Percentiles rank a stretch among this genome's conserved stretches.
phyloP scores from a whole-genome alignment of 75 land plant species.

The Pseudotsuga menziesii region DNA sequence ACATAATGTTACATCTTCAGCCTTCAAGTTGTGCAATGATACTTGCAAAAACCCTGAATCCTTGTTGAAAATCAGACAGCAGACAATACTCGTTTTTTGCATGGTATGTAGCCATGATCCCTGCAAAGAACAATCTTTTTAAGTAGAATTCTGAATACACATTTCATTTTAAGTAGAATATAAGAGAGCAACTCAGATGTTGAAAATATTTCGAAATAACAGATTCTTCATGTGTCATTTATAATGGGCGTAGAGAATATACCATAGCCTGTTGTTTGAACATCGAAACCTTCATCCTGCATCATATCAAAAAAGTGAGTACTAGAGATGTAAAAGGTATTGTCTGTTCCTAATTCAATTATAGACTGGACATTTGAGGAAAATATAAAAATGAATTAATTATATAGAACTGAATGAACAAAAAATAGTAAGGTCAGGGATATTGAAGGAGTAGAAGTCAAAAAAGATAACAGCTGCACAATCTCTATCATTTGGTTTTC shows the following conservation, averaged over 20 bases:
- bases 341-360: not conserved
- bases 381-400: not conserved
- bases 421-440: not conserved
- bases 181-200: not conserved
- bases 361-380: not conserved
- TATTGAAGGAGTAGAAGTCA: not conserved
- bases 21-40: slow-evolving; percentile 76
- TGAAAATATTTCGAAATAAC: not conserved
- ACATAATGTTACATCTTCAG: not conserved
- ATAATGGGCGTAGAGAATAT: slow-evolving; percentile 14
- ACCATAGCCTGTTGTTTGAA: slow-evolving; percentile 93
- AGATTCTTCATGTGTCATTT: not conserved
- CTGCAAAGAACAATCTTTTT: slow-evolving; percentile 29
- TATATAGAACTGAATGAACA: not conserved
- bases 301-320: not conserved
- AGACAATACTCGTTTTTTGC: slow-evolving; percentile 93
- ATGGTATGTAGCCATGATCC: slow-evolving; percentile 86
- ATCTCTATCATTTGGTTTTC: not conserved
- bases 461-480: not conserved
- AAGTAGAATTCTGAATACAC: not conserved
- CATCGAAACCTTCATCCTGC: slow-evolving; percentile 96
- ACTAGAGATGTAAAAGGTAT: not conserved
- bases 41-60: slow-evolving; percentile 67
- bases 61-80: slow-evolving; percentile 80
- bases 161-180: not conserved